Evolutionary conservation across 352 stramenopile genomes (phyloP).

Genomic region (Globisporangium recalcitrans): DNA sequence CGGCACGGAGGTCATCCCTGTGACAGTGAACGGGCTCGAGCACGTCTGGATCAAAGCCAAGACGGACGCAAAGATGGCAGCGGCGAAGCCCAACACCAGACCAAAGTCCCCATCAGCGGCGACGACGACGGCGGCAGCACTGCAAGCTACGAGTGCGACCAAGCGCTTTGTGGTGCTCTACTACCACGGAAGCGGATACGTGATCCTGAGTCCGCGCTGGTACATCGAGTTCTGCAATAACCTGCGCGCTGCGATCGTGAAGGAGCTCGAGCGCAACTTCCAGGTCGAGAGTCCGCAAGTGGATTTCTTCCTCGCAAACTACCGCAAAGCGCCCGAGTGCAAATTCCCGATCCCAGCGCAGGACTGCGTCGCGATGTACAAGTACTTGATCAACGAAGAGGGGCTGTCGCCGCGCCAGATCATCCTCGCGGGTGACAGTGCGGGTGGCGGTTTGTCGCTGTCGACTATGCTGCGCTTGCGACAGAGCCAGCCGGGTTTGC

Average conservation of each 20-base stretch:
- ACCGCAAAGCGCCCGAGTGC: slow-evolving; percentile 43
- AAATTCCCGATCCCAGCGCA: slow-evolving; percentile 33
- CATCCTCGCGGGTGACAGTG: slow-evolving; percentile 40
- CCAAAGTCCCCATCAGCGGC: slow-evolving; percentile 1
- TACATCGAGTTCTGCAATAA: slow-evolving; percentile 33
- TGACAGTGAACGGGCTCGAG: slow-evolving; percentile 36
- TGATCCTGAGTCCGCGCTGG: slow-evolving; percentile 30
- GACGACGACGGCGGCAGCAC: background rate
- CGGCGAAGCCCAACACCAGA: background rate
- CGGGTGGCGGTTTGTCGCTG: slow-evolving; percentile 34
- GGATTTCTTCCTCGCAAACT: slow-evolving; percentile 44
- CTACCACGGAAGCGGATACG: slow-evolving; percentile 40
- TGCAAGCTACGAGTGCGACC: background rate
- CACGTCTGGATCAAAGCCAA: slow-evolving; percentile 33
- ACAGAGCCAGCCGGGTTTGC: slow-evolving; percentile 11
- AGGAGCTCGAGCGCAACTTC: slow-evolving; percentile 19
- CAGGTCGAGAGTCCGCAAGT: slow-evolving; percentile 21
- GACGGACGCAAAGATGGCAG: background rate
- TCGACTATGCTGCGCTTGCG: slow-evolving; percentile 35
- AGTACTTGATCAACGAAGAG: slow-evolving; percentile 32
- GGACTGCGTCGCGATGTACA: slow-evolving; percentile 37
- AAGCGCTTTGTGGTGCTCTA: slow-evolving; percentile 33
- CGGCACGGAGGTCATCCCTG: slow-evolving; percentile 18
- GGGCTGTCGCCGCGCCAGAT: slow-evolving; percentile 30
- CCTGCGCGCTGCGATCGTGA: slow-evolving; percentile 20